Conservation (phyloP, 2,329 filamentous ascomycete species). For the Calonectria leucothoes region DNA sequence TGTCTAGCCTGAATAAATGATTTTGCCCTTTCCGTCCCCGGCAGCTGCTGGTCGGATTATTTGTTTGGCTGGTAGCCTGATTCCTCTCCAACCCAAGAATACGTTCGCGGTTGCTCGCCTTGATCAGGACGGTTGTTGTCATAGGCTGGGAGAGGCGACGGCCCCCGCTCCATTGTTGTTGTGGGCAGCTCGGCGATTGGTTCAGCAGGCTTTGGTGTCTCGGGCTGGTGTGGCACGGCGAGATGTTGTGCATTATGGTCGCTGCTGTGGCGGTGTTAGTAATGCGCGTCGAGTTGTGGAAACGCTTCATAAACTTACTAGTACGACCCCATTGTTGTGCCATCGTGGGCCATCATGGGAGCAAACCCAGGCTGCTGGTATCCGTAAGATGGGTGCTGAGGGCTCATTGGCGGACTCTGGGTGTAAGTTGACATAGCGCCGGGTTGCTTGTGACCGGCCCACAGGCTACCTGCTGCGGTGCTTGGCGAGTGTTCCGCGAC, state of each 20-base stretch:
- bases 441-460: slow-evolving; percentile 34
- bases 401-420: slow-evolving; percentile 47
- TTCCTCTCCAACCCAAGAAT: slow-evolving; percentile 49
- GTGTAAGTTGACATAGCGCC: slow-evolving; percentile 44
- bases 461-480: slow-evolving; percentile 26
- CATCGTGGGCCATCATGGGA: slow-evolving; percentile 34
- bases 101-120: slow-evolving; percentile 17
- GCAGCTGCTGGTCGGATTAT: neutral
- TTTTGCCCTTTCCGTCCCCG: neutral
- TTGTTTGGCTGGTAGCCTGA: slow-evolving; percentile 40
- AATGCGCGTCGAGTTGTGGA: neutral
- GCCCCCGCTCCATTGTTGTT: slow-evolving; percentile 43
- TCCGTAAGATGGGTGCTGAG: slow-evolving; percentile 41
- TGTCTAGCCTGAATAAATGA: neutral
- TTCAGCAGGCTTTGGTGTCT: slow-evolving; percentile 34
- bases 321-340: slow-evolving; percentile 36
- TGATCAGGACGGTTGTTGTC: slow-evolving; percentile 14
- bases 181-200: slow-evolving; percentile 49
- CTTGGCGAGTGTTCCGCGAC: slow-evolving; percentile 34
- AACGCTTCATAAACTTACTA: slow-evolving; percentile 38
- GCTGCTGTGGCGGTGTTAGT: slow-evolving; percentile 18
- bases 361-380: slow-evolving; percentile 28
- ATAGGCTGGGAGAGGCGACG: slow-evolving; percentile 51
- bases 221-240: slow-evolving; percentile 26
- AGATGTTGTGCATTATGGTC: slow-evolving; percentile 29